Percentiles rank a stretch among this genome's conserved stretches.
phyloP scores from a whole-genome alignment of 2,329 filamentous ascomycete genomes.

The Camillea tinctor region DNA sequence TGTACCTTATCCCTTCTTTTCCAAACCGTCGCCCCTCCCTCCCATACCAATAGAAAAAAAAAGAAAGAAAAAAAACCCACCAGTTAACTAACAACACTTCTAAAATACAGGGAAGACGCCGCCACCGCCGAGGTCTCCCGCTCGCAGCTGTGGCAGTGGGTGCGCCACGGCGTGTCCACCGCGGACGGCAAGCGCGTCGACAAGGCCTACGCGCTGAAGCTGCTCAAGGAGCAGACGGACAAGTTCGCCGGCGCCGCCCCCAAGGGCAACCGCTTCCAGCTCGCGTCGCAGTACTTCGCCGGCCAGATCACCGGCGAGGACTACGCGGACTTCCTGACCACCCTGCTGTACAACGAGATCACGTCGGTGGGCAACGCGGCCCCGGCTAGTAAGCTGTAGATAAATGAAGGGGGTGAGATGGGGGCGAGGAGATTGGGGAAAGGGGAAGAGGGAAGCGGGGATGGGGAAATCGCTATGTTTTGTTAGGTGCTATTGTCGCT shows the following conservation, averaged over 20 bases:
- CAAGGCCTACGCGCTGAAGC: slow-evolving; percentile 83
- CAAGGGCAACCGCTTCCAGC: slow-evolving; percentile 86
- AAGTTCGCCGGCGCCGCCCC: slow-evolving; percentile 71
- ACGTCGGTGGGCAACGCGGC: slow-evolving; percentile 31
- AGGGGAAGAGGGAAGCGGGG: no score
- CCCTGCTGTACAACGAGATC: slow-evolving; percentile 38
- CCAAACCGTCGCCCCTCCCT: neutral
- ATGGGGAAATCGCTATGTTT: no score
- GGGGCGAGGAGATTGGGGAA: no score
- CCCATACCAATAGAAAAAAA: neutral
- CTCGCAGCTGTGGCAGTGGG: slow-evolving; percentile 97
- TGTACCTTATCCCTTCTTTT: no score
- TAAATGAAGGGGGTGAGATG: no score
- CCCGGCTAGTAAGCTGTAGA: slow-evolving; percentile 33
- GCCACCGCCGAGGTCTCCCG: slow-evolving; percentile 95
- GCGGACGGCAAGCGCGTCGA: slow-evolving; percentile 89
- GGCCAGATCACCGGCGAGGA: slow-evolving; percentile 94
- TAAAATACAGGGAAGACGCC: slow-evolving; percentile 70
- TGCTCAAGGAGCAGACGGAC: slow-evolving; percentile 83
- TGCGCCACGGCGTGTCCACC: slow-evolving; percentile 69
- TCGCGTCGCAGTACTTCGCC: slow-evolving; percentile 91
- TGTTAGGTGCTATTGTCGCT: no score
- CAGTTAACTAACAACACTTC: neutral
- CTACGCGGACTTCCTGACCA: slow-evolving; percentile 92
- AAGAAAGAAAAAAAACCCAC: neutral